Evolutionary conservation across 225 moss, liverwort and hornwort species (phyloP).

Genomic region (Bryum argenteum): DNA sequence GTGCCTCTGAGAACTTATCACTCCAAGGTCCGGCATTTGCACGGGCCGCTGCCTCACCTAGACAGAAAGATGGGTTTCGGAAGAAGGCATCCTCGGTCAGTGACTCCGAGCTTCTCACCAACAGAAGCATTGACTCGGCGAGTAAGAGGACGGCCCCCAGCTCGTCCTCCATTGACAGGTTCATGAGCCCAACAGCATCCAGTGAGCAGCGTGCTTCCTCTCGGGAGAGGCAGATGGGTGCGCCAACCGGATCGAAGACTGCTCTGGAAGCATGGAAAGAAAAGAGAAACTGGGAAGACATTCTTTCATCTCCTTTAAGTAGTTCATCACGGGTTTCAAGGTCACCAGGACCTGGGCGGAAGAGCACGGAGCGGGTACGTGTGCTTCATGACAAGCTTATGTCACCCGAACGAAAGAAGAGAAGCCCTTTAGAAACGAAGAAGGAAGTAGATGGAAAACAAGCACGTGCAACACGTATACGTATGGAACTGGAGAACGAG

Average conservation of each 20-base stretch:
- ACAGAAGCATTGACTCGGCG: conserved; percentile 30
- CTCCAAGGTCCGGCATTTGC: not conserved
- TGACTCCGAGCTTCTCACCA: conserved; percentile 30
- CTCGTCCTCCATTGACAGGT: conserved; percentile 35
- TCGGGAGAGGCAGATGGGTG: conserved; percentile 29
- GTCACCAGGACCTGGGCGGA: conserved; percentile 43
- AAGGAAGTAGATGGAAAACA: conserved; percentile 46
- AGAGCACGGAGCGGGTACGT: conserved; percentile 37
- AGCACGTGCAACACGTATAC: conserved; percentile 29
- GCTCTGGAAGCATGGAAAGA: conserved; percentile 48
- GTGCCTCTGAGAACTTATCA: conserved; percentile 21
- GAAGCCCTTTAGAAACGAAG: conserved; percentile 36
- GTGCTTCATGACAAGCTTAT: conserved; percentile 44
- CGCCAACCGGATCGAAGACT: conserved; percentile 28
- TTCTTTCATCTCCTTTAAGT: conserved; percentile 41
- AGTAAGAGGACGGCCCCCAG: conserved; percentile 27
- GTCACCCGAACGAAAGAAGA: conserved; percentile 43
- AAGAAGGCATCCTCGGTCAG: conserved; percentile 29
- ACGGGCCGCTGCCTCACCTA: conserved; percentile 2
- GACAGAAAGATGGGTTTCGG: conserved; percentile 18
- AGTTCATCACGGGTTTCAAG: conserved; percentile 31
- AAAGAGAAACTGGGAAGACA: conserved; percentile 55
- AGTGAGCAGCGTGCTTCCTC: conserved; percentile 43
- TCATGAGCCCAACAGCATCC: conserved; percentile 48
- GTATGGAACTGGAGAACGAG: conserved; percentile 38